Conservation (phyloP, 2,329 filamentous ascomycete genomes). For the Myrmaecium sp. region DNA sequence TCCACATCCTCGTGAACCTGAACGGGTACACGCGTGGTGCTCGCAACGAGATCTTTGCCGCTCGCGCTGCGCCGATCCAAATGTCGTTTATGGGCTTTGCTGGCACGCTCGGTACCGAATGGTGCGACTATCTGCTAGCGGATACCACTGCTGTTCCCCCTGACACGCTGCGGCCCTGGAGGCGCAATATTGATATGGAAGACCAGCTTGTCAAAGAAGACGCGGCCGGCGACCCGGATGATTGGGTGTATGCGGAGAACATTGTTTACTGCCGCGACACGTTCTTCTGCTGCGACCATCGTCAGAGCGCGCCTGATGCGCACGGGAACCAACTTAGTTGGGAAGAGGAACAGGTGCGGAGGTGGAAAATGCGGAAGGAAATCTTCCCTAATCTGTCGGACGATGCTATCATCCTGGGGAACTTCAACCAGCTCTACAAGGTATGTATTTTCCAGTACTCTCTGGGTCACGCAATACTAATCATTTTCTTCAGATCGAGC, state of each 20-base stretch:
- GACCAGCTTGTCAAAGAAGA: conserved; percentile 49
- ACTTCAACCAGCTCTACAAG: conserved; percentile 99
- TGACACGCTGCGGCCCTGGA: conserved; percentile 63
- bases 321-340: conserved; percentile 53
- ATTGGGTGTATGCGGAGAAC: conserved; percentile 95
- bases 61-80: conserved; percentile 82
- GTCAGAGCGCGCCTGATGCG: conserved; percentile 67
- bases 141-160: conserved; percentile 75
- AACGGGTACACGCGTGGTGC: conserved; percentile 95
- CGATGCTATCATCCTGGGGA: conserved; percentile 79
- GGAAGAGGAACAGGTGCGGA: conserved; percentile 63
- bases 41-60: conserved; percentile 94
- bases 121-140: conserved; percentile 94
- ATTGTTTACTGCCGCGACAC: conserved; percentile 88
- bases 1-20: conserved; percentile 92
- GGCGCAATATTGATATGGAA: conserved; percentile 55
- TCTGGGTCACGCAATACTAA: too few relatives aligned
- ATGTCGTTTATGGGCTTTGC: conserved; percentile 99
- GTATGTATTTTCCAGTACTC: conserved; percentile 30
- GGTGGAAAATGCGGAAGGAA: conserved; percentile 88
- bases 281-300: conserved; percentile 96
- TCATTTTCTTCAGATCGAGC: conserved; percentile 63
- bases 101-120: conserved; percentile 86
- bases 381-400: conserved; percentile 72
- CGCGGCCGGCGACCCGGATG: conserved; percentile 49